Base-by-base conservation (phyloP, 805 yeast genomes). In the Zygotorulaspora danielsina region DNA sequence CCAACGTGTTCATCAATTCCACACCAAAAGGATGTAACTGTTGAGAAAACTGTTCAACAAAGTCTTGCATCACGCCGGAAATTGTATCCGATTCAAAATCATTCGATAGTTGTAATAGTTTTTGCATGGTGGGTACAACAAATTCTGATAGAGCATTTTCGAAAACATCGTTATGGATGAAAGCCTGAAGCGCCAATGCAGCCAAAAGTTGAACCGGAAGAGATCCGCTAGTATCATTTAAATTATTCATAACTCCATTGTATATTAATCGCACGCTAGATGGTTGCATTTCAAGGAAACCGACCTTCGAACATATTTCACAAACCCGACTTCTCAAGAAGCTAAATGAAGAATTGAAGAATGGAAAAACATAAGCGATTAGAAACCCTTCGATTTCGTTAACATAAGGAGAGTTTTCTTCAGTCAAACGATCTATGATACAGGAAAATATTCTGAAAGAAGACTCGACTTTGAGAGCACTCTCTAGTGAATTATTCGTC, bases 41-140 rank as follows among this genome's bases (percentile, higher is more conserved):
- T 48, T 81, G 84, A 4, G 95, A 74, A 63, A 83, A 93, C 42
- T 76, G 78, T 56, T 89, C 96, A 20, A 90, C 97, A 58, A 93
- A 82, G 53, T 89, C 96, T 68, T 90, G 97, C 82, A 90, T 87
- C 5, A 90, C 96, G 17, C 82, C 84, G 16, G 95, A 78, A 19
- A 93, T 73, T 2, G 88, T 76, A 56, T 93, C 98, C 42, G 83
- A 79, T 54, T 90, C 98, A 48, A 89, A 78, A 42, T 80, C 79
- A 54, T 85, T 81, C 3, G 95, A 80, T 32, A 90, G 65, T 7
- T 73, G 75, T 48, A 90, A 68, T 41, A 93, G 67, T 49, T 75
- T 79, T 46, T 87, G 85, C 86, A 93, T 85, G 1, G 89, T 78
- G 25, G 84, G 84, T 21, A 89, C 74, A 41, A 90, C 83, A 32